Conservation (phyloP, 73 alveolate genomes). For the Paraurostyla sp. region DNA sequence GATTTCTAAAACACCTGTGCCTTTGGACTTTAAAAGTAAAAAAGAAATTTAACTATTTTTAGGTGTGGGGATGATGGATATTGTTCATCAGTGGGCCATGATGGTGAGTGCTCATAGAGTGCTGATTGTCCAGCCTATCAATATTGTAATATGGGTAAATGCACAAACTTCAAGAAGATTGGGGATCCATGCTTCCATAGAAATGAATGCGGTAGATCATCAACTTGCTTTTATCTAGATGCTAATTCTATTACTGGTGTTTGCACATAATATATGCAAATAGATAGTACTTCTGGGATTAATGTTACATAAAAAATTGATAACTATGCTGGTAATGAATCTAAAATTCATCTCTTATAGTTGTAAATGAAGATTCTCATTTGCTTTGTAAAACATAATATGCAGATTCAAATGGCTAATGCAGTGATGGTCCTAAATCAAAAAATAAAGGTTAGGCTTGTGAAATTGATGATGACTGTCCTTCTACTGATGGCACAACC, state of each 20-base stretch:
- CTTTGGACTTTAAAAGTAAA: conserved; percentile 43
- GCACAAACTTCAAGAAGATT: conserved; percentile 62
- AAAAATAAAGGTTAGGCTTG: conserved; percentile 56
- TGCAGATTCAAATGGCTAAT: conserved; percentile 42
- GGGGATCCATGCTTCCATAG: conserved; percentile 55
- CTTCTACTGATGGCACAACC: conserved; percentile 13
- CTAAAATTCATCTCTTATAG: not conserved
- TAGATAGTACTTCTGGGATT: not conserved
- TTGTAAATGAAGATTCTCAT: conserved; percentile 43
- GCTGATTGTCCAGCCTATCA: conserved; percentile 60
- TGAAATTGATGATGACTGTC: conserved; percentile 45
- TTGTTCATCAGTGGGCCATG: conserved; percentile 53
- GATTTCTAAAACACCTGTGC: conserved; percentile 49
- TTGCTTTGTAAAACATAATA: conserved; percentile 47
- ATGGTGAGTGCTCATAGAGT: conserved; percentile 52
- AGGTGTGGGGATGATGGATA: conserved; percentile 12
- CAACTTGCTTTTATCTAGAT: conserved; percentile 40
- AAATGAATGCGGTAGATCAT: conserved; percentile 50
- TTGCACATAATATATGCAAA: conserved; percentile 44
- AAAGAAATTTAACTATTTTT: not conserved
- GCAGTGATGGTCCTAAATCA: conserved; percentile 41
- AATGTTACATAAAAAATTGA: conserved; percentile 37
- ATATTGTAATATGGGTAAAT: conserved; percentile 56
- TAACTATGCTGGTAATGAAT: not conserved
- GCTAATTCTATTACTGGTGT: conserved; percentile 34